phyloP scores from a whole-genome alignment of 2,329 filamentous ascomycete species.

The Aspergillus udagawae region DNA sequence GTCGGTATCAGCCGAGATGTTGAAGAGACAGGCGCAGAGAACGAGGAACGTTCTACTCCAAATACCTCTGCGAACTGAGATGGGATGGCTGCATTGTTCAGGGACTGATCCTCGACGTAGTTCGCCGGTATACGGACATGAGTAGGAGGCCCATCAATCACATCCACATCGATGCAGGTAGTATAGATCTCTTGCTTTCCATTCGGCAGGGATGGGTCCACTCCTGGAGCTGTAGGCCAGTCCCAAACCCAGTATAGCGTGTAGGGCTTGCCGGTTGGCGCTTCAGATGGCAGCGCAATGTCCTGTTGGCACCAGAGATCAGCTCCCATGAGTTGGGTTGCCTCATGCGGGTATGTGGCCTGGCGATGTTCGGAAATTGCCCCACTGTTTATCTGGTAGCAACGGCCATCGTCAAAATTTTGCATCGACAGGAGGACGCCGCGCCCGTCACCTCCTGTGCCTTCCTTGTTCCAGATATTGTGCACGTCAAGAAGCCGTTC shows the following conservation, averaged over 20 bases:
- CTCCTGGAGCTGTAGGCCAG: constrained; percentile 62
- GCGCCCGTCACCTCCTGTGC: constrained; percentile 73
- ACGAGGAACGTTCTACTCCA: constrained; percentile 7
- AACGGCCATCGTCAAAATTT: constrained; percentile 86
- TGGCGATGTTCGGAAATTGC: constrained; percentile 59
- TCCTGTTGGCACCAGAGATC: constrained; percentile 79
- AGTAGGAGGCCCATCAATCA: constrained; percentile 25
- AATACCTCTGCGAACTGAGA: constrained; percentile 35
- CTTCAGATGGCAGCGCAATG: constrained; percentile 66
- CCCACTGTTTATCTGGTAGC: constrained; percentile 70
- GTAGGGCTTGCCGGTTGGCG: constrained; percentile 61
- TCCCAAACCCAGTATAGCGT: constrained; percentile 97
- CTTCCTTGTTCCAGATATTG: constrained; percentile 71
- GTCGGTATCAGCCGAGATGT: not conserved
- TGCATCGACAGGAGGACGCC: constrained; percentile 73
- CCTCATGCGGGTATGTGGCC: constrained; percentile 48
- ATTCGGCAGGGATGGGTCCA: constrained; percentile 32
- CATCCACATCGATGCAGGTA: constrained; percentile 47
- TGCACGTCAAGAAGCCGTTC: constrained; percentile 65
- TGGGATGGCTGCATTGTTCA: constrained; percentile 38
- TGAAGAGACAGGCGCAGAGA: not conserved
- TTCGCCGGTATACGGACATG: constrained; percentile 10
- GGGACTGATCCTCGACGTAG: constrained; percentile 32
- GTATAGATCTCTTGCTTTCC: constrained; percentile 47
- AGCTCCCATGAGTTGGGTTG: constrained; percentile 51